Evolutionary conservation across 768 basidiomycete species (phyloP), one percentile per base, ranked within the genome.

Genomic region (Nevesoporus exiguus): DNA sequence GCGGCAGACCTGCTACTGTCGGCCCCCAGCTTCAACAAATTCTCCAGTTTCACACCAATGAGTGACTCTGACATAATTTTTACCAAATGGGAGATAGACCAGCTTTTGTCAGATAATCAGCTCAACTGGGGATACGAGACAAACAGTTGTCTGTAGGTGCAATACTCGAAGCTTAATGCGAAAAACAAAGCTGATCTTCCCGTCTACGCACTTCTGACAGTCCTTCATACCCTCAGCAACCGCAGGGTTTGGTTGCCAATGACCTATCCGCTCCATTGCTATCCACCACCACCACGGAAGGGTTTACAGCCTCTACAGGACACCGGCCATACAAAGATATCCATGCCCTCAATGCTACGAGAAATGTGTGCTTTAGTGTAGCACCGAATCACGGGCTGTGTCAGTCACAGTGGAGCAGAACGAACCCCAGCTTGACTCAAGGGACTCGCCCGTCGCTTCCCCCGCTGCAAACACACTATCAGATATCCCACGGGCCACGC

Each of bases 141-240:
- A 17, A n/a, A 40, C 27, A 5, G 7, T 10, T 34, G 10, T 54
- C 7, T 11, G 63, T 64, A 17, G 0, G 63, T 50, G 9, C 10
- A 29, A 15, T 0, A 36, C 11, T 40, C 27, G 44, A n/a, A 22
- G 45, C 30, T 3, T 7, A 13, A 24, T 7, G 21, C 42, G 31
- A 30, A 31, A n/a, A n/a, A n/a, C n/a, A 22, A 29, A 33, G 13
- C 41, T 59, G 52, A 65, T 17, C 7, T 27, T n/a, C 7, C 9
- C n/a, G n/a, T 36, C 8, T 40, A 10, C n/a, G 24, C 1, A 1
- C 21, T 50, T 34, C 10, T 7, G 5, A 39, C 30, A 62, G 63
- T 37, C 34, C 25, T 15, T 17, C 22, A 1, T 34, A 6, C 30
- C 11, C 3, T 13, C 33, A 49, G 30, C 47, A 39, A 7, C 7